Evolutionary conservation across 805 yeast species (phyloP).

Genomic region (Wickerhamomyces bovis): DNA sequence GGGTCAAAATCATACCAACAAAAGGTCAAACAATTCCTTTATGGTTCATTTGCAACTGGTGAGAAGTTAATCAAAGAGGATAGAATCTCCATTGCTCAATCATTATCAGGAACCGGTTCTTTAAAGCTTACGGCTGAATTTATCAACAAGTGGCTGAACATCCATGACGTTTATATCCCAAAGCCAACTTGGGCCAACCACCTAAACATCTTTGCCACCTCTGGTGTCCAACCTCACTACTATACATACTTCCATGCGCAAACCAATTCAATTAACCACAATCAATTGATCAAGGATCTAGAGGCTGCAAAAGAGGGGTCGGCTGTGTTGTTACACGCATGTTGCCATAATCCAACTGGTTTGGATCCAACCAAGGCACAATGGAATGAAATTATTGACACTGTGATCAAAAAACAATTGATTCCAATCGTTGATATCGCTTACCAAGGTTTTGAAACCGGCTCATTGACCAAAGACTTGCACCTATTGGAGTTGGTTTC

Average conservation of each 20-base stretch:
- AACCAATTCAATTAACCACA: slow-evolving; percentile 59
- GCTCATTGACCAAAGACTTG: slow-evolving; percentile 71
- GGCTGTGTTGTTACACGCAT: slow-evolving; percentile 79
- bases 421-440: slow-evolving; percentile 90
- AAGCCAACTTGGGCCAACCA: slow-evolving; percentile 96
- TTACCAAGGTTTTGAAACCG: slow-evolving; percentile 92
- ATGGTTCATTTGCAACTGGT: slow-evolving; percentile 58
- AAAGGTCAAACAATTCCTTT: slow-evolving; percentile 65
- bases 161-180: slow-evolving; percentile 55
- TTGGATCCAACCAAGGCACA: slow-evolving; percentile 79
- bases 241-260: slow-evolving; percentile 67
- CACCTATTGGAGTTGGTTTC: slow-evolving; percentile 43
- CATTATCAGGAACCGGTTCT: slow-evolving; percentile 95
- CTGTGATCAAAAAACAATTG: slow-evolving; percentile 50
- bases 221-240: slow-evolving; percentile 57
- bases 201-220: slow-evolving; percentile 65
- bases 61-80: slow-evolving; percentile 45
- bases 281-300: slow-evolving; percentile 56
- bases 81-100: slow-evolving; percentile 78
- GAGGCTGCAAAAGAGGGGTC: slow-evolving; percentile 49
- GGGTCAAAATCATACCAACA: slow-evolving; percentile 68
- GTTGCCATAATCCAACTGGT: slow-evolving; percentile 97
- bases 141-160: slow-evolving; percentile 52
- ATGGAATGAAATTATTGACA: slow-evolving; percentile 71
- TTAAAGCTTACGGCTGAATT: slow-evolving; percentile 80